Conservation (phyloP, 2,329 filamentous ascomycete species). For the Colletotrichum tanaceti region DNA sequence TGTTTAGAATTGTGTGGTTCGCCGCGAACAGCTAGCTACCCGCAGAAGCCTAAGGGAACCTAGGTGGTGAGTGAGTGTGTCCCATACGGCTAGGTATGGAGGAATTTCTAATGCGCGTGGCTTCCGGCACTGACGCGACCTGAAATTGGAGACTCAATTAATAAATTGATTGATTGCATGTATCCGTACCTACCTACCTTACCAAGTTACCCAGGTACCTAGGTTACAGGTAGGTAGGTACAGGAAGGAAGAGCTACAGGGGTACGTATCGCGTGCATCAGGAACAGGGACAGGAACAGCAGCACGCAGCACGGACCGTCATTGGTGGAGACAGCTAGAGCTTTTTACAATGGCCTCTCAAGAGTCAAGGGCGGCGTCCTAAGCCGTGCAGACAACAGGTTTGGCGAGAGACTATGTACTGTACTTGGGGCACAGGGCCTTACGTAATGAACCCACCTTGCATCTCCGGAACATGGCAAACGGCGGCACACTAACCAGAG, state of each 20-base stretch:
- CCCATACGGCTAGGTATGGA: background rate
- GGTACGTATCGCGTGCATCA: conserved; percentile 2
- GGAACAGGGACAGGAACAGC: background rate
- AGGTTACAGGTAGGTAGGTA: too few species aligned
- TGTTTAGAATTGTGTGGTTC: conserved; percentile 2
- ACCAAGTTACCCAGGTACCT: too few species aligned
- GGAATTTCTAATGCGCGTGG: conserved; percentile 12
- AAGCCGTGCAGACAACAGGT: too few species aligned
- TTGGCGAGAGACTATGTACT: too few species aligned
- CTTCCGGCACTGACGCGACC: conserved; percentile 9
- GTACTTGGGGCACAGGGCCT: background rate
- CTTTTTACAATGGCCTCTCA: too few species aligned
- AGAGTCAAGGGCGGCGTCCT: too few species aligned
- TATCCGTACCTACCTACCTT: too few species aligned
- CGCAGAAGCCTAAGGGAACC: too few species aligned
- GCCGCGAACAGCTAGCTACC: background rate
- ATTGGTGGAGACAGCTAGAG: background rate
- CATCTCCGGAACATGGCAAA: conserved; percentile 17
- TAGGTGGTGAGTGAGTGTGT: background rate
- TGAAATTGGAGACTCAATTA: conserved; percentile 7
- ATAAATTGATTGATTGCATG: conserved; percentile 2
- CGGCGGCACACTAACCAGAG: background rate
- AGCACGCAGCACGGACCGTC: background rate
- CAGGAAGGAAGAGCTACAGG: background rate
- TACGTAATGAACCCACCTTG: conserved; percentile 1